These are phyloP conservation scores for Takakia lepidozioides DNA, from an alignment of 225 moss, liverwort and hornwort genomes.

Conservation along the genomic window DNA sequence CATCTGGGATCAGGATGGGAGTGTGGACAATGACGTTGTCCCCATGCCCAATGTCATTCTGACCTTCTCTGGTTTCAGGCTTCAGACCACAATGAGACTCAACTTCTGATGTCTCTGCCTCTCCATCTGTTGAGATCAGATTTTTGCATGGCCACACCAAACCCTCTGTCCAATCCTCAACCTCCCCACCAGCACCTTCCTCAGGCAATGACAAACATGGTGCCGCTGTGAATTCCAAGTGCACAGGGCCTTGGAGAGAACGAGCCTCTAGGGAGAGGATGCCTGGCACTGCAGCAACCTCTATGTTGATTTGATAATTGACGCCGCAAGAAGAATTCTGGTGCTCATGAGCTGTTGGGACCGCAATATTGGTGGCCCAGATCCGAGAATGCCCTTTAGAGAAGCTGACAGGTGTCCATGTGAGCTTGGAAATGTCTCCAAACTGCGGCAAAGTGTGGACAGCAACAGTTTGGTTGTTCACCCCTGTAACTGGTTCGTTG, in stretches of 20 bases:
- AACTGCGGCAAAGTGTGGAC: slow-evolving; percentile 27
- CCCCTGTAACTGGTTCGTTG: slow-evolving; percentile 40
- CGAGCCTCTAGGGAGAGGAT: slow-evolving; percentile 22
- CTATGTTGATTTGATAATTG: slow-evolving; percentile 8
- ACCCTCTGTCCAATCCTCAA: too few relatives aligned
- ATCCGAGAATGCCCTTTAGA: slow-evolving; percentile 30
- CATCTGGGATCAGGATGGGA: slow-evolving; percentile 6
- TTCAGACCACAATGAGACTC: too few relatives aligned
- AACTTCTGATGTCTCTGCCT: too few relatives aligned
- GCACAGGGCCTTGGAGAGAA: slow-evolving; percentile 13
- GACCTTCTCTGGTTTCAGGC: slow-evolving; percentile 11
- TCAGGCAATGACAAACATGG: too few relatives aligned
- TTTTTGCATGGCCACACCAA: too few relatives aligned
- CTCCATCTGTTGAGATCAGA: too few relatives aligned
- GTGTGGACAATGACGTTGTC: too few relatives aligned
- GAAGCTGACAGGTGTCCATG: slow-evolving; percentile 41
- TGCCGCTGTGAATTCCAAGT: too few relatives aligned
- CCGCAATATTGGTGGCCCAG: slow-evolving; percentile 43
- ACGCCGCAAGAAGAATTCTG: slow-evolving; percentile 7
- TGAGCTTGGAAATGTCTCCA: slow-evolving; percentile 19
- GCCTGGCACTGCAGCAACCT: slow-evolving; percentile 27
- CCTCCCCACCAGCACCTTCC: too few relatives aligned
- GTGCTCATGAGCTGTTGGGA: slow-evolving; percentile 14
- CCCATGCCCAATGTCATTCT: too few relatives aligned
- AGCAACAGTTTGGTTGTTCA: slow-evolving; percentile 29